phyloP scores from a whole-genome alignment of 495 filamentous ascomycete genomes.

The Cryomyces minteri region DNA sequence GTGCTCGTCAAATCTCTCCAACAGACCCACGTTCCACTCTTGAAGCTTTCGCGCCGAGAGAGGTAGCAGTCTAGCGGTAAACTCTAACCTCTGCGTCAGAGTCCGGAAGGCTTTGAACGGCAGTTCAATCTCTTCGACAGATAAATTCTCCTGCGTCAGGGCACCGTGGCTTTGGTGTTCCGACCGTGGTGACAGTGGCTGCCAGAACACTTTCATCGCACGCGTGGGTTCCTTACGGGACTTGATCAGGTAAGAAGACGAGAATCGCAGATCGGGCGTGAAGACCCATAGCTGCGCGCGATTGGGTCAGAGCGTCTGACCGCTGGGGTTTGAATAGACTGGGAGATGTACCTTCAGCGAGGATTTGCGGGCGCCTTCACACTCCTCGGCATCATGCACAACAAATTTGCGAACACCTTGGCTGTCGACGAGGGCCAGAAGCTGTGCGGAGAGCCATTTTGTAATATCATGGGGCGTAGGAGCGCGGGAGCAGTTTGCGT shows the following conservation, averaged over 20 bases:
- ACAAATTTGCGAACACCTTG: slow-evolving; percentile 15
- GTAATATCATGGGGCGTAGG: slow-evolving; percentile 6
- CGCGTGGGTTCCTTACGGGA: slow-evolving; percentile 8
- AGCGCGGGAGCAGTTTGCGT: not conserved
- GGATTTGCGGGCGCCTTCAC: not conserved
- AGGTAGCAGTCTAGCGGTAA: slow-evolving; percentile 11
- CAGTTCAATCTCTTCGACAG: slow-evolving; percentile 11
- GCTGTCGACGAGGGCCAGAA: slow-evolving; percentile 15
- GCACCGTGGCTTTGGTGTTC: not conserved
- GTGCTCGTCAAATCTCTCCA: slow-evolving; percentile 13
- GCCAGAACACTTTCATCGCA: slow-evolving; percentile 18
- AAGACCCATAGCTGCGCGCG: slow-evolving; percentile 17
- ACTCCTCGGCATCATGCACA: slow-evolving; percentile 2
- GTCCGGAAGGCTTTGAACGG: slow-evolving; percentile 1
- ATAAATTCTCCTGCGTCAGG: not conserved
- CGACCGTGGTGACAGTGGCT: not conserved
- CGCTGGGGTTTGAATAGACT: too few relatives aligned
- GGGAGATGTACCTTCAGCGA: not conserved
- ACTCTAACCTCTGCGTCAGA: slow-evolving; percentile 6
- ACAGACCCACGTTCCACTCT: slow-evolving; percentile 16
- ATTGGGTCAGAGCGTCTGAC: not conserved
- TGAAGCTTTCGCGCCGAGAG: slow-evolving; percentile 11
- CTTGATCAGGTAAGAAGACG: slow-evolving; percentile 9
- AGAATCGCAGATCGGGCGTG: slow-evolving; percentile 16
- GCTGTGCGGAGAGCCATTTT: slow-evolving; percentile 19